Conservation (phyloP, 2,329 filamentous ascomycete species). For the Alternaria brassicae region DNA sequence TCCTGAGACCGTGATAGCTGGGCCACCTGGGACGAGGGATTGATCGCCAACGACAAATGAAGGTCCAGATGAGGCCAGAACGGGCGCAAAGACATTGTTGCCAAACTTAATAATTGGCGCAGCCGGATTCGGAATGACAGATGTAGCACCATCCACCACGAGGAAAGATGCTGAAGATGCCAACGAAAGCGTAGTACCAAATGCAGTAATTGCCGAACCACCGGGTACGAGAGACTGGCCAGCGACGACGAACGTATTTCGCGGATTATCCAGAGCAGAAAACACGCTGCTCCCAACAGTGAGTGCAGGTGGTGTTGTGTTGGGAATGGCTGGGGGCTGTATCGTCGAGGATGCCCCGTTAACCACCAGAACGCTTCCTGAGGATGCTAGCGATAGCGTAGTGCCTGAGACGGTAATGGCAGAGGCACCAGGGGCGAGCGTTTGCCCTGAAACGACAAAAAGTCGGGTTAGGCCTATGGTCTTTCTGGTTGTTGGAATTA, state of each 20-base stretch:
- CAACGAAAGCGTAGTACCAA: constrained; percentile 43
- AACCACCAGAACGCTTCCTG: constrained; percentile 38
- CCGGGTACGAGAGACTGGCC: constrained; percentile 48
- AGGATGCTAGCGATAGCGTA: constrained; percentile 40
- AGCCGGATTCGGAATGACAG: constrained; percentile 37
- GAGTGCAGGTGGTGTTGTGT: constrained; percentile 27
- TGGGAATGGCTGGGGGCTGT: constrained; percentile 25
- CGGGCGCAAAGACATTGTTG: constrained; percentile 31
- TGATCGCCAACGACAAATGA: constrained; percentile 49
- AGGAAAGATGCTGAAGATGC: constrained; percentile 34
- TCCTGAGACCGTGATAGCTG: constrained; percentile 40
- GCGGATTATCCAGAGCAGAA: constrained; percentile 34
- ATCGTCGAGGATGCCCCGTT: constrained; percentile 48
- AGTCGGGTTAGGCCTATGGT: constrained; percentile 16
- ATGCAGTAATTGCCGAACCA: constrained; percentile 41
- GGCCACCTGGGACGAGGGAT: constrained; percentile 46
- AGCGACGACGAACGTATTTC: constrained; percentile 47
- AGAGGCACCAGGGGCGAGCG: constrained; percentile 46
- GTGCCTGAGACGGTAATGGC: constrained; percentile 41
- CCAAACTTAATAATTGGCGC: constrained; percentile 39
- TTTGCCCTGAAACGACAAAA: constrained; percentile 53
- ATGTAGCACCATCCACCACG: constrained; percentile 44
- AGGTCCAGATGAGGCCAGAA: constrained; percentile 36
- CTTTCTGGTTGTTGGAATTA: constrained; percentile 3
- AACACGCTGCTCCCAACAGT: constrained; percentile 27